Base-by-base conservation (phyloP, 352 stramenopile species). In the Phytopythium helicoides region DNA sequence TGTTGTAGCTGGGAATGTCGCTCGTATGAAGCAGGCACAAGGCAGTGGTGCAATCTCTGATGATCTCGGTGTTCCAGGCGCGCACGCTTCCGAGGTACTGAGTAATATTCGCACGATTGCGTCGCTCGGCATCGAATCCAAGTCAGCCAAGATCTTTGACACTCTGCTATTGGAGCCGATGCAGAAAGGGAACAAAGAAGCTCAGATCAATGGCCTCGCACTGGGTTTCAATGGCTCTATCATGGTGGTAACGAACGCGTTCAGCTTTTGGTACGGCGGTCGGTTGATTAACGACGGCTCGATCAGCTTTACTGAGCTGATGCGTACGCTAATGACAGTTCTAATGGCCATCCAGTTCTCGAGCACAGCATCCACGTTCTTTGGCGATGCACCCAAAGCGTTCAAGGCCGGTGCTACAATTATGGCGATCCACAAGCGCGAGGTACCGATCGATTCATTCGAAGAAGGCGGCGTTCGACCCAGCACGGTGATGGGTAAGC, bases 171-270 rank as follows among this genome's bases (percentile, higher is more conserved):
- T 58, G 11, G 51, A 66, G 19, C 69, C 69, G 4, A 51, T 74
- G 16, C 40, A 53, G 2, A 61, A 67, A 15, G 70, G 69, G 14
- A 44, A 36, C 15, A 58, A 58, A 16, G 63, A 82, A 44, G 68
- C 74, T 1, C 62, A 71, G 35, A 41, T 74, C 2, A 80, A 76
- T 44, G 74, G 71, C 18, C 21, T 81, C 2, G 60, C 68, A 3
- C 45, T 85, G 56, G 97, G 63, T 19, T 97, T 62, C 51, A 96
- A 41, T 68, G 96, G 68, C 0, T 80, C 76, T 37, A 65, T 76
- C 45, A 60, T 79, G 42, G 71, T 86, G 45, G 71, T 71, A 6
- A 69, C 64, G 10, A 71, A 88, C 42, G 52, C 76, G 6, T 55
- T 88, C 1, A 68, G 81, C 11, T 90, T 90, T 54, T 91, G 76